These are phyloP conservation scores for Chamaecyparis obtusa DNA, from an alignment of 75 land plant genomes.

Conservation along the genomic window DNA sequence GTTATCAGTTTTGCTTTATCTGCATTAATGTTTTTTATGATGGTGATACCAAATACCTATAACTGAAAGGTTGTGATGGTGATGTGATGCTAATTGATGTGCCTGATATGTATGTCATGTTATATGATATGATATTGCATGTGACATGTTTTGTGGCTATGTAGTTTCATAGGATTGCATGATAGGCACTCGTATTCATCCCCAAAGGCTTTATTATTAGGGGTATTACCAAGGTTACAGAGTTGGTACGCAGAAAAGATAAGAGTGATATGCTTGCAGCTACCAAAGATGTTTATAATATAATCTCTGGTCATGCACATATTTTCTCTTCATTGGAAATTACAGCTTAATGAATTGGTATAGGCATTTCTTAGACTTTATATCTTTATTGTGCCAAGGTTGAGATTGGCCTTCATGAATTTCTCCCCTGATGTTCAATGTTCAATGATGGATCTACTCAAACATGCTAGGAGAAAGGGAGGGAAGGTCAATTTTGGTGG, in stretches of 20 bases:
- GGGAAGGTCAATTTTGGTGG: too few relatives aligned
- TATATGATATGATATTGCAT: not conserved
- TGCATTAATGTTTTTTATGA: not conserved
- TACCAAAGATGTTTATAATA: not conserved
- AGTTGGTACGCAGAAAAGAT: not conserved
- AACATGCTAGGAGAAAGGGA: too few relatives aligned
- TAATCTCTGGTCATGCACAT: not conserved
- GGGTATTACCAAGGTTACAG: not conserved
- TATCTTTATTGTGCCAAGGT: not conserved
- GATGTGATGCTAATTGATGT: not conserved
- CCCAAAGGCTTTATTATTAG: not conserved
- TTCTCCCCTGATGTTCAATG: not conserved
- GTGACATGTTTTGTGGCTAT: not conserved
- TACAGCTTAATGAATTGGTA: not conserved
- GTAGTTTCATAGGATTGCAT: not conserved
- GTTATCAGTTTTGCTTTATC: not conserved
- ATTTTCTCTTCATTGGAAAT: not conserved
- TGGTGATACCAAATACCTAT: not conserved
- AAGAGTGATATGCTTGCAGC: not conserved
- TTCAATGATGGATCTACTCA: not conserved
- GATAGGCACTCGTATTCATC: not conserved
- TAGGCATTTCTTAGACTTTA: not conserved
- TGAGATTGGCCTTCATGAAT: not conserved
- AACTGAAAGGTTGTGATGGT: not conserved
- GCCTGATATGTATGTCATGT: not conserved